Conservation (phyloP, 1,284 basidiomycete genomes). For the Moesziomyces parantarcticus region DNA sequence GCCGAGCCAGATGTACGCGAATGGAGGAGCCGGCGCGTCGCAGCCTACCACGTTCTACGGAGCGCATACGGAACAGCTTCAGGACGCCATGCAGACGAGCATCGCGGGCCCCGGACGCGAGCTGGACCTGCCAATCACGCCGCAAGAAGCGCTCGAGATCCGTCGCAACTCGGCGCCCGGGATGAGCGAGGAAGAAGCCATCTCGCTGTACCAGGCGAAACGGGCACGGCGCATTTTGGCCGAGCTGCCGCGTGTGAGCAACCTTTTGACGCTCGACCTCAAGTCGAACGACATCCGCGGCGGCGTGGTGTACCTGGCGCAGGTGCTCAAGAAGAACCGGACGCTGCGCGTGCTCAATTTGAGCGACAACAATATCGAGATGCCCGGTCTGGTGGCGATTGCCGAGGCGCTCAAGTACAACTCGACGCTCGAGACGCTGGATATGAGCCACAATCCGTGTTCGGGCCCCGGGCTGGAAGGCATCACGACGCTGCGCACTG, state of each 20-base stretch:
- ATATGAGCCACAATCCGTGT: conserved; percentile 92
- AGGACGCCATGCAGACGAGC: conserved; percentile 45
- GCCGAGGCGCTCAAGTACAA: conserved; percentile 98
- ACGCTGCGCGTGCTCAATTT: conserved; percentile 93
- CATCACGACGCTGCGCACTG: conserved; percentile 73
- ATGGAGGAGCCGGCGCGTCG: conserved; percentile 6
- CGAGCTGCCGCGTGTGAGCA: conserved; percentile 83
- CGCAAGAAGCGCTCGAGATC: conserved; percentile 31
- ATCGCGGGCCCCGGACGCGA: conserved; percentile 30
- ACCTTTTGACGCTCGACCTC: conserved; percentile 86
- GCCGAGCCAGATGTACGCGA: conserved; percentile 23
- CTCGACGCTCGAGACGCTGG: conserved; percentile 89
- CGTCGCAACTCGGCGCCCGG: conserved; percentile 17
- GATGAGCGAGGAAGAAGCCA: conserved; percentile 50
- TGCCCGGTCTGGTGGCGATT: conserved; percentile 80
- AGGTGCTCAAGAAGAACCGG: conserved; percentile 93
- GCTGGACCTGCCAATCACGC: conserved; percentile 34
- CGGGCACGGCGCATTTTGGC: conserved; percentile 68
- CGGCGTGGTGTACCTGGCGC: conserved; percentile 89
- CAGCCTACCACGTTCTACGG: conserved; percentile 30
- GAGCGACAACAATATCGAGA: conserved; percentile 91
- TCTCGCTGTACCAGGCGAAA: conserved; percentile 51
- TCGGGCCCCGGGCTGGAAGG: conserved; percentile 87
- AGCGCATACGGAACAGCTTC: conserved; percentile 43
- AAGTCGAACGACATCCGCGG: conserved; percentile 85